phyloP scores from a whole-genome alignment of 1,139 yeast genomes.

The Lodderomyces elongisporus region DNA sequence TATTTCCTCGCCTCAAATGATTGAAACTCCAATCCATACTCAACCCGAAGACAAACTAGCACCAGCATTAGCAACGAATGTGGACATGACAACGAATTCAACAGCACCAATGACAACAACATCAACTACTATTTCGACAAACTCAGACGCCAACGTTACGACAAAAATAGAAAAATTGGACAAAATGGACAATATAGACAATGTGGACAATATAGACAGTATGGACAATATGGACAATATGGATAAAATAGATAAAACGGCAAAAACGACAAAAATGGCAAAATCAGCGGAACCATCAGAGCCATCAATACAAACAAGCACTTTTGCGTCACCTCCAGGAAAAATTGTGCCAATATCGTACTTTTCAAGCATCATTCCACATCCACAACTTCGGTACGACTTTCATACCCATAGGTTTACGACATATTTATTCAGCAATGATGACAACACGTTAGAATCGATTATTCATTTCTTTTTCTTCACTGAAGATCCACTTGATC shows the following conservation, averaged over 20 bases:
- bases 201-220: neutral
- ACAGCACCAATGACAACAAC: too few species aligned
- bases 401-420: constrained; percentile 29
- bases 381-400: constrained; percentile 65
- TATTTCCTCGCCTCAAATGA: too few species aligned
- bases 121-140: neutral
- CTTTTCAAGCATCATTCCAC: constrained; percentile 25
- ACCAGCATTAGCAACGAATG: too few species aligned
- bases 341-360: constrained; percentile 17
- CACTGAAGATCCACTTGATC: constrained; percentile 17
- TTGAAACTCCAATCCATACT: too few species aligned
- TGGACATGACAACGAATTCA: too few species aligned
- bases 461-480: constrained; percentile 71
- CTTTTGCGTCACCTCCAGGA: constrained; percentile 5
- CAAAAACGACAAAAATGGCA: too few species aligned
- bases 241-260: too few species aligned
- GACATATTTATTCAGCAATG: constrained; percentile 6
- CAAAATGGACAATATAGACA: neutral
- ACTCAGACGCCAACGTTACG: neutral
- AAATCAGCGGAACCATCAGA: too few species aligned
- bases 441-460: constrained; percentile 49
- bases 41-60: too few species aligned
- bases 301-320: constrained; percentile 3
- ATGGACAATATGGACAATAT: too few species aligned
- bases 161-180: neutral